Evolutionary conservation across 2,329 filamentous ascomycete species (phyloP).

Genomic region (Rhinocladiella mackenziei): DNA sequence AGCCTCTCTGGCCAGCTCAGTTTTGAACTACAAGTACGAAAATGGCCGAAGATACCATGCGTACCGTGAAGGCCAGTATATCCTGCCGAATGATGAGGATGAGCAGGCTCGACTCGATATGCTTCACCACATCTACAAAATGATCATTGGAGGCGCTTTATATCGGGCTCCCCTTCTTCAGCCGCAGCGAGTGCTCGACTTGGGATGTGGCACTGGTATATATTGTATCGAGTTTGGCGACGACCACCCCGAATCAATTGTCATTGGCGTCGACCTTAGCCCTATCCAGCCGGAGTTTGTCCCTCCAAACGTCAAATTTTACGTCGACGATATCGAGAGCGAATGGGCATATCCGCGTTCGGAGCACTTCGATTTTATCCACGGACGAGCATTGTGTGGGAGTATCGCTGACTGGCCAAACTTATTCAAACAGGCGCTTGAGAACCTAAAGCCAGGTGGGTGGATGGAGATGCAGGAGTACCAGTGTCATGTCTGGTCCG

Average conservation of each 20-base stretch:
- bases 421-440: slow-evolving; percentile 21
- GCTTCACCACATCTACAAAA: slow-evolving; percentile 7
- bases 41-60: slow-evolving; percentile 35
- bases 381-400: slow-evolving; percentile 29
- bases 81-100: slow-evolving; percentile 24
- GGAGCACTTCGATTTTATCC: slow-evolving; percentile 56
- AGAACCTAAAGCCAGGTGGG: slow-evolving; percentile 32
- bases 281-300: slow-evolving; percentile 42
- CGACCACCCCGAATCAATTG: slow-evolving; percentile 35
- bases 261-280: slow-evolving; percentile 38
- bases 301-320: slow-evolving; percentile 53
- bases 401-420: slow-evolving; percentile 29
- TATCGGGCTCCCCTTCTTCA: slow-evolving; percentile 30
- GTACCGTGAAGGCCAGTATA: slow-evolving; percentile 30
- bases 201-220: slow-evolving; percentile 42
- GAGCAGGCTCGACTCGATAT: slow-evolving; percentile 8
- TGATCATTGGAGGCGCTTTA: slow-evolving; percentile 24
- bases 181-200: slow-evolving; percentile 36
- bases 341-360: slow-evolving; percentile 51
- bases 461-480: slow-evolving; percentile 31
- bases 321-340: slow-evolving; percentile 56
- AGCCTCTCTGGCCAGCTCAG: slow-evolving; percentile 7
- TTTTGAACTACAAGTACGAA: slow-evolving; percentile 33
- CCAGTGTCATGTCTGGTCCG: slow-evolving; percentile 23
- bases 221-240: slow-evolving; percentile 44